phyloP scores from a whole-genome alignment of 129 eudicot species.

The Pulicaria dysenterica region DNA sequence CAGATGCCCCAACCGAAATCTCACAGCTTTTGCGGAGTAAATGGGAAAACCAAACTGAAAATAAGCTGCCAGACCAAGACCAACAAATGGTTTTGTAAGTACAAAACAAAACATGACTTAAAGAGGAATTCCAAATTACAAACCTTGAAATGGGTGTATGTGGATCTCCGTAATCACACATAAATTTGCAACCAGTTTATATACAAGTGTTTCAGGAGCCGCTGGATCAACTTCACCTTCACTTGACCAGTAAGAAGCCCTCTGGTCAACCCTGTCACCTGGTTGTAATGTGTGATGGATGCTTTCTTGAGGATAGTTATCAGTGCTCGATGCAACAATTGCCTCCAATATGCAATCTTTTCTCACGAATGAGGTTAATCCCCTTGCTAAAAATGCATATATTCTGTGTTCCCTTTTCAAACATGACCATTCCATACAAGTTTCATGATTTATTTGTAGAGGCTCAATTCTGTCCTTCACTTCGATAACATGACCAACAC shows the following conservation, averaged over 20 bases:
- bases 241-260: constrained; percentile 91
- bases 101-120: background rate
- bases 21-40: constrained; percentile 74
- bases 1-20: constrained; percentile 64
- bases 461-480: constrained; percentile 39
- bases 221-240: constrained; percentile 56
- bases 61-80: constrained; percentile 48
- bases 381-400: constrained; percentile 56
- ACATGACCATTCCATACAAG: constrained; percentile 30
- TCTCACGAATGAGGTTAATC: constrained; percentile 44
- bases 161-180: constrained; percentile 73
- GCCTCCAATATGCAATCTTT: constrained; percentile 61
- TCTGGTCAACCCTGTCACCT: constrained; percentile 48
- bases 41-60: constrained; percentile 73
- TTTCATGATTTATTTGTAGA: constrained; percentile 17
- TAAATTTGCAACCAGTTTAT: constrained; percentile 54
- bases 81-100: constrained; percentile 19
- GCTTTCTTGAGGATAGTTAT: constrained; percentile 77
- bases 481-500: constrained; percentile 45
- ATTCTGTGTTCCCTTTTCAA: constrained; percentile 53
- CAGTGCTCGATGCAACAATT: constrained; percentile 79
- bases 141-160: constrained; percentile 82
- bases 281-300: constrained; percentile 65
- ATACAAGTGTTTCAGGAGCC: constrained; percentile 65
- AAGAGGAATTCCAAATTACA: no score